Evolutionary conservation across 768 basidiomycete species (phyloP), one percentile per base, ranked within the genome.

Genomic region (Tylopilus balloui): DNA sequence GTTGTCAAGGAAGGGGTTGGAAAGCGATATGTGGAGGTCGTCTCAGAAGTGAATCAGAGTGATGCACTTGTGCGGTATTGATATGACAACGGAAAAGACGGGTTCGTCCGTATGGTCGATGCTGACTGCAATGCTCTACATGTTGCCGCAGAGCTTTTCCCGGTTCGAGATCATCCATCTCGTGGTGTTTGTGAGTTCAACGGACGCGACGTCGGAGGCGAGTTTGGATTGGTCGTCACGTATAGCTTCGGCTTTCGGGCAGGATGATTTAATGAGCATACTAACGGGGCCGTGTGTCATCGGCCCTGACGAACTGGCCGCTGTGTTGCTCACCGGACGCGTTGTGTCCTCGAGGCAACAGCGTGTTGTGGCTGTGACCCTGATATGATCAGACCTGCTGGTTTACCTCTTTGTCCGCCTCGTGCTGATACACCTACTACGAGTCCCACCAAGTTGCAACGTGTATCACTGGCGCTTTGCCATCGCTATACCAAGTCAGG

Each of bases 1-100:
- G 59, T 79, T 6, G 74, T 79, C 15, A 49, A 59, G 0, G 60
- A 66, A 19, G 79, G 78, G 1, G 75, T 80, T 1, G 78, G 76
- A n/a, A n/a, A n/a, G n/a, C n/a, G n/a, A n/a, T n/a, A n/a, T n/a
- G n/a, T n/a, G n/a, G n/a, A n/a, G n/a, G n/a, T n/a, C n/a, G n/a
- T n/a, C 0, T 75, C 75, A 3, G 76, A 79, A 17, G 68, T n/a
- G n/a, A n/a, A n/a, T n/a, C n/a, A n/a, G n/a, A n/a, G n/a, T n/a
- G n/a, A n/a, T 32, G 7, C 6, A 6, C 31, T 32, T 32, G 31
- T 15, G 14, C 61, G 53, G 8, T 50, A 42, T 29, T 8, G 34
- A 28, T 36, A 32, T 32, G 31, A 32, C 31, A 7, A 32, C 31
- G 14, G 15, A 32, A 32, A 32, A 32, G 13, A 32, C 6, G 31